phyloP scores from a whole-genome alignment of 2,329 filamentous ascomycete genomes.

The Microdochium bolleyi region DNA sequence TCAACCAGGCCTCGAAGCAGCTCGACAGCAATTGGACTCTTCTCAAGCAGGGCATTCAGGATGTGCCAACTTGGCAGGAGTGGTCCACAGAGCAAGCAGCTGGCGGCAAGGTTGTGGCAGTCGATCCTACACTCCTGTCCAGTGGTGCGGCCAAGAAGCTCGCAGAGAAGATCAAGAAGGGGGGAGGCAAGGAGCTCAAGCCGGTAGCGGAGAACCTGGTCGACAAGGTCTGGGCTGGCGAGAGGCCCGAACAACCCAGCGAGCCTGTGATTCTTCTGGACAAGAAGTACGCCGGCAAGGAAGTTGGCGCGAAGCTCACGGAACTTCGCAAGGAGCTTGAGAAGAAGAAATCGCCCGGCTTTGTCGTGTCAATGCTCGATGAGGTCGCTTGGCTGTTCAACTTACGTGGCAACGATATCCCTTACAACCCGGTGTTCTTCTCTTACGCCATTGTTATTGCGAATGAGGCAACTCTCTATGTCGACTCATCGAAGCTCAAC shows the following conservation, averaged over 20 bases:
- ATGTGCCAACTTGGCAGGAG: slow-evolving; percentile 95
- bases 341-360: slow-evolving; percentile 80
- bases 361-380: slow-evolving; percentile 90
- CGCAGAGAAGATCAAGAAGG: slow-evolving; percentile 78
- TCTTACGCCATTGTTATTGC: slow-evolving; percentile 87
- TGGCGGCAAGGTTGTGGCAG: slow-evolving; percentile 79
- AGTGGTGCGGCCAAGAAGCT: slow-evolving; percentile 59
- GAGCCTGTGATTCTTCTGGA: slow-evolving; percentile 68
- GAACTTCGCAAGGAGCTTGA: slow-evolving; percentile 86
- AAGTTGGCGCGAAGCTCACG: slow-evolving; percentile 71
- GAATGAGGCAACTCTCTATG: slow-evolving; percentile 68
- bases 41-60: slow-evolving; percentile 86
- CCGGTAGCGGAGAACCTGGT: slow-evolving; percentile 76
- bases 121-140: slow-evolving; percentile 83
- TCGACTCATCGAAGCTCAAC: slow-evolving; percentile 72
- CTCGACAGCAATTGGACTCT: slow-evolving; percentile 87
- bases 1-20: slow-evolving; percentile 90
- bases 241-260: slow-evolving; percentile 65
- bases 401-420: slow-evolving; percentile 86
- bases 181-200: slow-evolving; percentile 68
- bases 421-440: slow-evolving; percentile 98
- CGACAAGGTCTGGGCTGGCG: slow-evolving; percentile 78
- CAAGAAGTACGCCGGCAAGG: slow-evolving; percentile 71
- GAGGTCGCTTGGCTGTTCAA: slow-evolving; percentile 99
- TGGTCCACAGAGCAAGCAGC: slow-evolving; percentile 86